Evolutionary conservation across 2,329 filamentous ascomycete species (phyloP).

Genomic region (Xylaria sp.): DNA sequence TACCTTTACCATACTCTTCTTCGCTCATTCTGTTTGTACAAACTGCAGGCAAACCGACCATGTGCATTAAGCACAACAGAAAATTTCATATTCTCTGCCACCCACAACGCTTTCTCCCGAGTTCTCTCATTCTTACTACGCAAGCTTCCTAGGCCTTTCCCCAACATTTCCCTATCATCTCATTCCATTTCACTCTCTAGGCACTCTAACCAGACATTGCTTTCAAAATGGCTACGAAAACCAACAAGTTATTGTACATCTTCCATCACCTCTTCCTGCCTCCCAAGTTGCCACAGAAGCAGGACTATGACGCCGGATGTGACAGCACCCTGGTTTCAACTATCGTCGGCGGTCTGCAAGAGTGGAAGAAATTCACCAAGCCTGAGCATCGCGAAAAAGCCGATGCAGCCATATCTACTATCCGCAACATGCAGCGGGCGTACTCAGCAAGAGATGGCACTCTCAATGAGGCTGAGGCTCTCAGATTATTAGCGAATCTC

Average conservation of each 20-base stretch:
- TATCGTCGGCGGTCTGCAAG: constrained; percentile 15
- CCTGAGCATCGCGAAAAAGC: constrained; percentile 6
- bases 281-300: constrained; percentile 31
- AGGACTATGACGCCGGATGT: constrained; percentile 29
- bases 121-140: no score
- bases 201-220: no score
- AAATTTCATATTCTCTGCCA: no score
- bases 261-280: constrained; percentile 42
- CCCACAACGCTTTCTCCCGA: no score
- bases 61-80: no score
- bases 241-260: constrained; percentile 31
- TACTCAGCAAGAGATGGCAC: constrained; percentile 16
- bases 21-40: no score
- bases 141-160: no score
- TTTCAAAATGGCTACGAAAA: not conserved
- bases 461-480: constrained; percentile 1
- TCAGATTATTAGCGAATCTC: constrained; percentile 18
- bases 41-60: no score
- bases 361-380: constrained; percentile 13
- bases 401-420: constrained; percentile 24
- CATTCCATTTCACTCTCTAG: no score
- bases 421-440: constrained; percentile 24
- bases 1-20: no score
- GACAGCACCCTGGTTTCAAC: not conserved
- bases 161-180: no score